Percentiles rank a stretch among this genome's conserved stretches.
Conservation (phyloP, 768 basidiomycete genomes). For the Auriscalpium orientale region DNA sequence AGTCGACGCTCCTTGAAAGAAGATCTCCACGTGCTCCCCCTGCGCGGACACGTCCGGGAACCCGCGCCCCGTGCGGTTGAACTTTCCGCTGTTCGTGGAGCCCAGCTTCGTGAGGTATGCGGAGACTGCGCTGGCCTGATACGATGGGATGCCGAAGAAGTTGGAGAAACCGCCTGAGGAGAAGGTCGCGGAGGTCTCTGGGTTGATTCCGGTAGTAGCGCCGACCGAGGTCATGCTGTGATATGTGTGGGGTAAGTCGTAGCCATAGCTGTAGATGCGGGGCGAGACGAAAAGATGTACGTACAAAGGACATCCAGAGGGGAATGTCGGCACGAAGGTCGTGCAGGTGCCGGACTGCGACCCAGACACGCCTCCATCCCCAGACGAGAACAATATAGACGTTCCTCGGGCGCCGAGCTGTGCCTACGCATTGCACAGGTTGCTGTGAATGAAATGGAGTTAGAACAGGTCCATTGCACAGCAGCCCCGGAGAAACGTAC, state of each 20-base stretch:
- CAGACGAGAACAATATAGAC: constrained; percentile 16
- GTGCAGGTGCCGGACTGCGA: constrained; percentile 10
- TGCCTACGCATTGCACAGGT: constrained; percentile 12
- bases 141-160: constrained; percentile 13
- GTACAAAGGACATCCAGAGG: constrained; percentile 16
- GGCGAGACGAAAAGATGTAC: neutral
- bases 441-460: neutral
- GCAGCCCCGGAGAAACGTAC: neutral
- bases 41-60: constrained; percentile 43
- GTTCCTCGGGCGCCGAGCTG: constrained; percentile 11
- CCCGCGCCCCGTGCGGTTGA: constrained; percentile 30
- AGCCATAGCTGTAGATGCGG: neutral
- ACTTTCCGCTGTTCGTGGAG: constrained; percentile 22
- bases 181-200: constrained; percentile 21
- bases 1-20: constrained; percentile 10
- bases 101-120: constrained; percentile 28
- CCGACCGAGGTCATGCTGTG: constrained; percentile 19
- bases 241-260: too few relatives aligned
- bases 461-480: neutral
- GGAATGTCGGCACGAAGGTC: constrained; percentile 16
- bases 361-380: constrained; percentile 17
- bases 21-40: constrained; percentile 26
- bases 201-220: constrained; percentile 19
- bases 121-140: constrained; percentile 31
- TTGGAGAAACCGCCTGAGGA: constrained; percentile 19